Conservation (phyloP, 2,329 filamentous ascomycete species). For the Aureobasidium sp. region DNA sequence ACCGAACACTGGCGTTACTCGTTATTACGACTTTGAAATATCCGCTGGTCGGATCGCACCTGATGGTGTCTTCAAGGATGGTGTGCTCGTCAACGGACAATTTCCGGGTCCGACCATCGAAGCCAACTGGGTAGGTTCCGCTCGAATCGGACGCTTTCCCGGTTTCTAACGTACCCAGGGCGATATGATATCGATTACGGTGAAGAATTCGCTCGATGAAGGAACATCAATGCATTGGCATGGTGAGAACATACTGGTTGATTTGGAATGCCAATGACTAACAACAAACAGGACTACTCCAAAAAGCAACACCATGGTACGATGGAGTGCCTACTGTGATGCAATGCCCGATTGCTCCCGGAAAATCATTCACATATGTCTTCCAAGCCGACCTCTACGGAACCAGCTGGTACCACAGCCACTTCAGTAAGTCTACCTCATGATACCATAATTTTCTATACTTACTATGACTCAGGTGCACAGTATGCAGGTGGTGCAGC, state of each 20-base stretch:
- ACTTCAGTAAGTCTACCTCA: slow-evolving; percentile 45
- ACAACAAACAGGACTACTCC: slow-evolving; percentile 29
- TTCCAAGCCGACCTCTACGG: slow-evolving; percentile 57
- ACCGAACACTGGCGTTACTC: slow-evolving; percentile 38
- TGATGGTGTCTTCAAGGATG: slow-evolving; percentile 36
- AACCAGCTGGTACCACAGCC: slow-evolving; percentile 49
- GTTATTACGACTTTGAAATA: slow-evolving; percentile 37
- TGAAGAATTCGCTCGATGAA: slow-evolving; percentile 61
- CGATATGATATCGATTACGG: slow-evolving; percentile 54
- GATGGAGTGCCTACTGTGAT: slow-evolving; percentile 61
- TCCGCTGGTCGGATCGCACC: slow-evolving; percentile 33
- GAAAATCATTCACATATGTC: slow-evolving; percentile 58
- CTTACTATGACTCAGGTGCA: slow-evolving; percentile 25
- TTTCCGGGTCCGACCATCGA: slow-evolving; percentile 72
- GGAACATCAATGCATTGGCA: slow-evolving; percentile 70
- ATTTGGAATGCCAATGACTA: not conserved
- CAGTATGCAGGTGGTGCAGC: slow-evolving; percentile 51
- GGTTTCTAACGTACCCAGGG: slow-evolving; percentile 28
- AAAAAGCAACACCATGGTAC: slow-evolving; percentile 61
- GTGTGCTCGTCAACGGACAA: slow-evolving; percentile 60
- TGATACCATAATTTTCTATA: slow-evolving; percentile 23
- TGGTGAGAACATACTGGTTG: slow-evolving; percentile 46
- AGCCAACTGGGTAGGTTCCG: slow-evolving; percentile 39
- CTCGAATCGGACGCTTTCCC: not conserved
- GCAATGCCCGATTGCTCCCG: slow-evolving; percentile 56